Evolutionary conservation across 2,329 filamentous ascomycete species (phyloP), one percentile per base, ranked within the genome.

Genomic region (Aspergillus sp.): DNA sequence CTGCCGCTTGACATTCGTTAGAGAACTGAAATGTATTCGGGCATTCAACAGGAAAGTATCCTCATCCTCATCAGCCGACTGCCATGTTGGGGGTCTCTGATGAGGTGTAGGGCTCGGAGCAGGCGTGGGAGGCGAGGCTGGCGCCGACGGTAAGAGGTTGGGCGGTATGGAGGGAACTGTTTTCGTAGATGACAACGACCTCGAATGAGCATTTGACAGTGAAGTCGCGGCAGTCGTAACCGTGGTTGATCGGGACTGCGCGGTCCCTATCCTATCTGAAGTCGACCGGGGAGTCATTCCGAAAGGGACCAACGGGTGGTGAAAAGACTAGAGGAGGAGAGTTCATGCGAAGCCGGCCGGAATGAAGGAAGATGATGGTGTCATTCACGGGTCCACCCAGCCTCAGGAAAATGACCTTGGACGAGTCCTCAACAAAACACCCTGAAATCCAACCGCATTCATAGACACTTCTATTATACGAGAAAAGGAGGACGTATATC

Each of bases 11-110:
- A 85, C 82, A 20, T 87, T 83, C 53, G 86, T 88, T 71, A 91
- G 86, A 50, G 87, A 84, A 64, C 86, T 85, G 67, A 97, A 97
- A 64, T 91, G 85, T 55, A 87, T 83, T 55, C 89, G 84, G 53
- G 94, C 85, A 66, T 91, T 87, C 59, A 89, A 81, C 50, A 95
- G 81, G 63, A 93, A 89, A 59, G 88, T 84, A 67, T 96, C 90
- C 69, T 97, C 90, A 65, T 90, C 85, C 55, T 87, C 86, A 17
- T 71, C 70, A 25, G 68, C 59, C 20, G 67, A 69, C 44, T 67
- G 71, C 76, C 76, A 78, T 53, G 68, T 73, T 13, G 81, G 81
- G n/a, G 77, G 78, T 58, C 82, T 73, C 57, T 85, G 81, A 59
- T 82, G 82, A 19, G 84, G 84, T 14, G 83, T 86, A 4, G 84